phyloP scores from a whole-genome alignment of 2,329 filamentous ascomycete genomes.

The Exophiala calicioides region DNA sequence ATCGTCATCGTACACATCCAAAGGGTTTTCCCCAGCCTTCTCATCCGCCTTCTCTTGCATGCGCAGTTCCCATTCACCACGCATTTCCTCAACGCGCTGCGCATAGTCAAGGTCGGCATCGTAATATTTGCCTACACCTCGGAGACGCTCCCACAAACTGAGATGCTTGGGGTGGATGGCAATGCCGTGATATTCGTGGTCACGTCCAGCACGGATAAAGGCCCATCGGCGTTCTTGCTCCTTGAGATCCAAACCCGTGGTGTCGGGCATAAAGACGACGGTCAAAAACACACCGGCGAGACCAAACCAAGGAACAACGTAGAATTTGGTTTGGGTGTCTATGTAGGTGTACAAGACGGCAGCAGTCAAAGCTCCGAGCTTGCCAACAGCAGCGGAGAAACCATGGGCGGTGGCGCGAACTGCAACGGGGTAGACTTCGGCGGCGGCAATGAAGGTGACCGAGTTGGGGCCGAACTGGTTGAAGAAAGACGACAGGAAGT shows the following conservation, averaged over 20 bases:
- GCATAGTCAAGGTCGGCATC: conserved; percentile 79
- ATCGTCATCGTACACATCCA: conserved; percentile 39
- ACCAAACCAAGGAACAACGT: conserved; percentile 94
- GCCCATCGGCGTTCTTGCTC: conserved; percentile 94
- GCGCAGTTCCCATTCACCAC: conserved; percentile 56
- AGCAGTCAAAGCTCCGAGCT: conserved; percentile 82
- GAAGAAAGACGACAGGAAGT: conserved; percentile 97
- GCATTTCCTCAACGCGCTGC: conserved; percentile 82
- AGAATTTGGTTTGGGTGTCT: conserved; percentile 53
- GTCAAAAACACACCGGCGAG: conserved; percentile 83
- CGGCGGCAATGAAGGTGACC: conserved; percentile 93
- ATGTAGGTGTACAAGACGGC: conserved; percentile 96
- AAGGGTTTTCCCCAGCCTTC: conserved; percentile 47
- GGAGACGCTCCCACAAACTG: conserved; percentile 80
- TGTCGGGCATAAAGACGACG: conserved; percentile 87
- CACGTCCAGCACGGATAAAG: conserved; percentile 77
- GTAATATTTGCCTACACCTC: conserved; percentile 78
- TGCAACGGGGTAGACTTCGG: conserved; percentile 93
- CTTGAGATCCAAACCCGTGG: conserved; percentile 84
- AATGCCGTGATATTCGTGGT: conserved; percentile 85
- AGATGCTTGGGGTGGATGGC: conserved; percentile 88
- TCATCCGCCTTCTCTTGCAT: conserved; percentile 53
- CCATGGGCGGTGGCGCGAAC: conserved; percentile 92
- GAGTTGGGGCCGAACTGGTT: conserved; percentile 98
- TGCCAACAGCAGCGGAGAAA: conserved; percentile 88